Evolutionary conservation across 768 basidiomycete genomes (phyloP).

Genomic region (Termitomyces titanicus): DNA sequence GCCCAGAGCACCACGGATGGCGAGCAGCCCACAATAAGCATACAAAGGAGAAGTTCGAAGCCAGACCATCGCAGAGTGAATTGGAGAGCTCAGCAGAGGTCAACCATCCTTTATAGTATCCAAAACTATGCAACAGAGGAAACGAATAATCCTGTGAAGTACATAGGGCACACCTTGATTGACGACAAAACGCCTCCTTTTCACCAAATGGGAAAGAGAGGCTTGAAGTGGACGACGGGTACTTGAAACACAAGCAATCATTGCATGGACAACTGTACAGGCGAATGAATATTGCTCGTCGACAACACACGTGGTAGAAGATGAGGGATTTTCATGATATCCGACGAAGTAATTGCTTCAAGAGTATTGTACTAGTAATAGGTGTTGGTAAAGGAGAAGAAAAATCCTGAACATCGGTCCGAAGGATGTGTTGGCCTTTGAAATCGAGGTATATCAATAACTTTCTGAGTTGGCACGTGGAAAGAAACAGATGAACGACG

Average conservation of each 20-base stretch:
- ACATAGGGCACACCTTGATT: background rate
- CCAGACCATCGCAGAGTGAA: conserved; percentile 11
- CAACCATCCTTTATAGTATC: conserved; percentile 11
- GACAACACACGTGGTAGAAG: conserved; percentile 1
- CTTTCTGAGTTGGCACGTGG: background rate
- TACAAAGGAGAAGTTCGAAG: conserved; percentile 1
- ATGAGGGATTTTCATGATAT: background rate
- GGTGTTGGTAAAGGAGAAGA: background rate
- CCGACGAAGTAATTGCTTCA: background rate
- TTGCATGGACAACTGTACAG: background rate
- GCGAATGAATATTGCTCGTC: background rate
- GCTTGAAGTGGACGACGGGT: background rate
- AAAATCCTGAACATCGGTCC: background rate
- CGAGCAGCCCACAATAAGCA: conserved; percentile 1
- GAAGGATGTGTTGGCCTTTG: background rate
- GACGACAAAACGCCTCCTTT: background rate
- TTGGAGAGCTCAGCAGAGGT: background rate
- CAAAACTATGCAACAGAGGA: background rate
- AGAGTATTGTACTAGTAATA: background rate
- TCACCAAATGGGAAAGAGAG: conserved; percentile 3
- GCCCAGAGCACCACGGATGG: conserved; percentile 3
- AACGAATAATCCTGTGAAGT: conserved; percentile 1
- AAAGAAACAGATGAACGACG: background rate
- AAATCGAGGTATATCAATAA: background rate
- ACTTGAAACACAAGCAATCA: background rate